Percentiles rank a stretch among this genome's conserved stretches.
phyloP scores from a whole-genome alignment of 257 asterid genomes.

The Nicotiana knightiana region DNA sequence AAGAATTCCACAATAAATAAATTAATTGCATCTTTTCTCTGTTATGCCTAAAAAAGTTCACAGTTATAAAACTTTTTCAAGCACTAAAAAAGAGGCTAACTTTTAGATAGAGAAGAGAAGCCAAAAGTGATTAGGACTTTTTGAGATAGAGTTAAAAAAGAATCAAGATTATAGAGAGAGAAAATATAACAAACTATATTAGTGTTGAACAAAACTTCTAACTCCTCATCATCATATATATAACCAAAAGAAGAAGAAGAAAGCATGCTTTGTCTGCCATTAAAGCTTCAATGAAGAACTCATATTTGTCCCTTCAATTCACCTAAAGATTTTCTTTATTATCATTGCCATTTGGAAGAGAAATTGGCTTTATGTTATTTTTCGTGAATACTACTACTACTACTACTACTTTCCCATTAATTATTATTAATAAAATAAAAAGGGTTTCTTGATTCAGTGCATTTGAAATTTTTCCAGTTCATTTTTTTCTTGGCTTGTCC shows the following conservation, averaged over 20 bases:
- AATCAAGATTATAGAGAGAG: slow-evolving; percentile 37
- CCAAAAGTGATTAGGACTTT: slow-evolving; percentile 5
- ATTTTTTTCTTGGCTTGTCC: slow-evolving; percentile 13
- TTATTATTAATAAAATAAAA: not conserved
- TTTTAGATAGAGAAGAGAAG: slow-evolving; percentile 26
- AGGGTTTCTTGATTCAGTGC: slow-evolving; percentile 35
- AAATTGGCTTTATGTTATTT: not conserved
- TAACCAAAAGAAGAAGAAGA: not conserved
- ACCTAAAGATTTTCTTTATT: slow-evolving; percentile 11
- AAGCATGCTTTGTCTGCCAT: slow-evolving; percentile 97
- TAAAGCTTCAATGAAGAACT: slow-evolving; percentile 55
- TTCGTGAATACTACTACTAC: not conserved
- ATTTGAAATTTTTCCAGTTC: slow-evolving; percentile 24
- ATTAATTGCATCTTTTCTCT: slow-evolving; percentile 25
- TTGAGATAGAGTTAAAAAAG: slow-evolving; percentile 29
- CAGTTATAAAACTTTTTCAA: slow-evolving; percentile 26
- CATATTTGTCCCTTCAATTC: slow-evolving; percentile 27
- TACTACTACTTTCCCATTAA: not conserved
- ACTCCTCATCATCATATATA: not conserved
- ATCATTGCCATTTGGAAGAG: slow-evolving; percentile 36
- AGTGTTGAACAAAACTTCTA: not conserved
- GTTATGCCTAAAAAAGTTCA: slow-evolving; percentile 33
- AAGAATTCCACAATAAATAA: slow-evolving; percentile 28
- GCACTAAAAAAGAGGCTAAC: slow-evolving; percentile 50
- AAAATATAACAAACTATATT: slow-evolving; percentile 11